Evolutionary conservation across 306 rosid species (phyloP).

Genomic region (Ziziphus jujuba): DNA sequence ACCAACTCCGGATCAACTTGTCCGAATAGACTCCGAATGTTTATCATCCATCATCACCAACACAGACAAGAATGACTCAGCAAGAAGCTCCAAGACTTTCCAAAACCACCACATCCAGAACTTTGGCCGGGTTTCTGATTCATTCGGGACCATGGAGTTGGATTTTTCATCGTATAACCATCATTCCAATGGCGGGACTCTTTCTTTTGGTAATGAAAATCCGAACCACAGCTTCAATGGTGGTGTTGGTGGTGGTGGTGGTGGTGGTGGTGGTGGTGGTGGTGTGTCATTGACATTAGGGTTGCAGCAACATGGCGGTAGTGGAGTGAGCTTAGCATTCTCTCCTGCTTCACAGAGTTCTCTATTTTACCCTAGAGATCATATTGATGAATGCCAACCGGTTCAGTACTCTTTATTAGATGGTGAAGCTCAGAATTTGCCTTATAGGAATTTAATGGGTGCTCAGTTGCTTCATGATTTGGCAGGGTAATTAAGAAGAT

Average conservation of each 20-base stretch:
- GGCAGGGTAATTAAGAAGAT: slow-evolving; percentile 38
- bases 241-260: slow-evolving; percentile 51
- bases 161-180: slow-evolving; percentile 62
- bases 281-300: slow-evolving; percentile 88
- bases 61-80: slow-evolving; percentile 41
- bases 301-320: slow-evolving; percentile 77
- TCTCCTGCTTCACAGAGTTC: slow-evolving; percentile 53
- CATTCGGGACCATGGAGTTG: slow-evolving; percentile 65
- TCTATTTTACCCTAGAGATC: slow-evolving; percentile 65
- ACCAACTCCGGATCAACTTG: slow-evolving; percentile 47
- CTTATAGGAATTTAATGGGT: slow-evolving; percentile 81
- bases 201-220: slow-evolving; percentile 21
- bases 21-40: slow-evolving; percentile 63
- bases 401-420: slow-evolving; percentile 78
- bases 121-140: slow-evolving; percentile 40
- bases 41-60: slow-evolving; percentile 60
- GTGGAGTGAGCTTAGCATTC: slow-evolving; percentile 66
- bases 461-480: slow-evolving; percentile 81
- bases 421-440: slow-evolving; percentile 59
- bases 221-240: slow-evolving; percentile 35
- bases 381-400: slow-evolving; percentile 63
- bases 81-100: slow-evolving; percentile 20
- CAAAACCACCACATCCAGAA: slow-evolving; percentile 35
- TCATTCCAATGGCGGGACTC: slow-evolving; percentile 32
- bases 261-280: too few relatives aligned